Base-by-base conservation (phyloP, 495 filamentous ascomycete genomes). In the Lepraria neglecta region DNA sequence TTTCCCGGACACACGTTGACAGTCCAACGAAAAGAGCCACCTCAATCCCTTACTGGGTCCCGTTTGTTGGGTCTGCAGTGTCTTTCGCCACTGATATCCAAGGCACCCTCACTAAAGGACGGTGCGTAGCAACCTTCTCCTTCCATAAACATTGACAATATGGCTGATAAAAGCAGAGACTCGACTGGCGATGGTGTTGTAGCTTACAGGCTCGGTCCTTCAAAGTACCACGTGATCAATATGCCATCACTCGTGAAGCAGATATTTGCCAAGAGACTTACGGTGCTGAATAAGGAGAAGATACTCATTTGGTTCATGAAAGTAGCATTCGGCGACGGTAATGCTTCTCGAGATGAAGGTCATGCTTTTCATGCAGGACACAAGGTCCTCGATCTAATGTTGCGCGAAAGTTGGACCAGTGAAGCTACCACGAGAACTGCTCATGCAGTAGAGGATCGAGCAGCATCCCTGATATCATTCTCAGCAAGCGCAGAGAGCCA, bases 161-260 rank as follows among this genome's bases (percentile, higher is more conserved):
- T 24, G n/a, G 28, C 19, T 52, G 28, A 52, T 3, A 17, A 27
- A 14, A 24, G 48, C 48, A 52, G 48, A 52, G 48, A 52, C 48
- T 52, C 19, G 48, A 24, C 48, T 7, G 19, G 48, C 14, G 48
- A 52, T 52, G 47, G 47, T 10, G 28, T 52, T 24, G 48, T 52
- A 30, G 24, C 48, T 52, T 52, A 52, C 1, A 52, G 19, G 48
- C 19, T 52, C 15, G 47, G 48, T 30, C 48, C 48, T 14, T 52
- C 48, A 52, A 24, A 52, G 28, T 21, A 21, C 48, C 28, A 52
- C 48, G 48, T 43, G 40, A 24, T 52, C 28, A 14, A 52, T 24
- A 52, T 52, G 48, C 48, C 48, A 24, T 52, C 48, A 24, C 48
- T 52, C 48, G 48, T 52, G 28, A 52, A 52, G 27, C 48, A 52